A percentile compares a stretch with the other conserved stretches of the same genome.
Conservation (phyloP, 345 rosid genomes). For the Erucastrum elatum region DNA sequence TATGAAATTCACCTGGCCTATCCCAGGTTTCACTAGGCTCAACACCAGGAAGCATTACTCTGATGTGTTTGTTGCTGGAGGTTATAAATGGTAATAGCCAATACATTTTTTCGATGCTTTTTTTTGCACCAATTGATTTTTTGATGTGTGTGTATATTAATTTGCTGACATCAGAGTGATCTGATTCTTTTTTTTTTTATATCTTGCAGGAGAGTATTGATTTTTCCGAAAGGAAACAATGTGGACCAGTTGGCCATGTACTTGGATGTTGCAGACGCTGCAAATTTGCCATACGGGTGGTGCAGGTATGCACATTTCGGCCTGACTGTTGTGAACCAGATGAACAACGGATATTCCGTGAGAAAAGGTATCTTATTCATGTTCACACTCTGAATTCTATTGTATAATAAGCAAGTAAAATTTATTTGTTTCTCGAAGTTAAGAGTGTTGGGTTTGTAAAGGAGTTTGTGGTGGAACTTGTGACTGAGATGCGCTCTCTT, state of each 20-base stretch:
- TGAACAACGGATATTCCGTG: conserved; percentile 56
- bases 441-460: neutral
- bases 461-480: conserved; percentile 2
- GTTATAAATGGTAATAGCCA: conserved; percentile 70
- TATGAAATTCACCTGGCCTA: conserved; percentile 76
- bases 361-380: conserved; percentile 65
- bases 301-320: conserved; percentile 88
- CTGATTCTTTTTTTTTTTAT: conserved; percentile 7
- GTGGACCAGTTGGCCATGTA: conserved; percentile 96
- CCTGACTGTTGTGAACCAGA: conserved; percentile 80
- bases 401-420: neutral
- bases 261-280: conserved; percentile 85
- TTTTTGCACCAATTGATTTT: neutral
- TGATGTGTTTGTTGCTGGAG: conserved; percentile 37
- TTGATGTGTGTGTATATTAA: neutral
- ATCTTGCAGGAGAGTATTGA: conserved; percentile 68
- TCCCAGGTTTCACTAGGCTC: conserved; percentile 70
- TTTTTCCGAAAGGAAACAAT: conserved; percentile 93
- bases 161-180: conserved; percentile 5
- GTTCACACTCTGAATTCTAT: neutral
- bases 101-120: neutral
- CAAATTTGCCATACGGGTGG: conserved; percentile 82
- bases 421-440: neutral
- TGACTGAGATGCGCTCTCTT: neutral
- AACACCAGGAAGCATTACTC: conserved; percentile 30